Conservation (phyloP, 1,284 basidiomycete species). For the Rhodotorula sp. region DNA sequence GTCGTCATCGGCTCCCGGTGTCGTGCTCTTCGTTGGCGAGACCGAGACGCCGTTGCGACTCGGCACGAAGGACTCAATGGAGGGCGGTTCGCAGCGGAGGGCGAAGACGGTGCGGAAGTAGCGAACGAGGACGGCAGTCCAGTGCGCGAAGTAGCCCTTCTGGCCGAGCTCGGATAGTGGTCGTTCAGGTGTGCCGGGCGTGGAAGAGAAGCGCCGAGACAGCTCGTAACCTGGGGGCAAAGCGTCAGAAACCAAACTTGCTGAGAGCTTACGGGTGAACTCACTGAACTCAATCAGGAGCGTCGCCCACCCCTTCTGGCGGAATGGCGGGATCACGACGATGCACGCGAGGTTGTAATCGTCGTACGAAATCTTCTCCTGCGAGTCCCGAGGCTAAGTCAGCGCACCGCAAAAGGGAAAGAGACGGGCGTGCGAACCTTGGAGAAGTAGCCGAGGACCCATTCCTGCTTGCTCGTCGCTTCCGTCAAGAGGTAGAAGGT, state of each 20-base stretch:
- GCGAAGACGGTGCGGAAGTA: constrained; percentile 56
- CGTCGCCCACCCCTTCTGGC: constrained; percentile 85
- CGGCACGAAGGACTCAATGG: constrained; percentile 15
- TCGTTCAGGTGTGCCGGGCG: constrained; percentile 84
- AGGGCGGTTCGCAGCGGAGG: constrained; percentile 20
- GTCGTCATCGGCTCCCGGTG: neutral
- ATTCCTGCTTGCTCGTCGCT: constrained; percentile 70
- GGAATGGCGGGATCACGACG: constrained; percentile 89
- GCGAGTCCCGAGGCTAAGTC: constrained; percentile 12
- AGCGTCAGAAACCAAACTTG: constrained; percentile 1
- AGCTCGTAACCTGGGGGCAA: constrained; percentile 76
- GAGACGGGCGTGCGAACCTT: constrained; percentile 58
- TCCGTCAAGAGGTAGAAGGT: constrained; percentile 92
- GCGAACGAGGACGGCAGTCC: constrained; percentile 79
- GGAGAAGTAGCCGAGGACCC: constrained; percentile 91
- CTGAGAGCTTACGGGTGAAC: constrained; percentile 40
- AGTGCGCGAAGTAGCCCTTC: constrained; percentile 85
- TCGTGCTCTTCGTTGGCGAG: neutral
- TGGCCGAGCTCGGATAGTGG: constrained; percentile 90
- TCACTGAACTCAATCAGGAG: constrained; percentile 96
- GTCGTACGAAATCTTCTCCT: constrained; percentile 95
- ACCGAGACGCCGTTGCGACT: neutral
- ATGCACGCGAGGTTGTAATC: constrained; percentile 98
- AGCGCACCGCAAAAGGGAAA: neutral
- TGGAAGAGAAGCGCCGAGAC: constrained; percentile 68